Percentiles rank a stretch among this genome's conserved stretches.
These are phyloP conservation scores for Pleurotus djamor DNA, from an alignment of 768 basidiomycete genomes.

Conservation along the genomic window DNA sequence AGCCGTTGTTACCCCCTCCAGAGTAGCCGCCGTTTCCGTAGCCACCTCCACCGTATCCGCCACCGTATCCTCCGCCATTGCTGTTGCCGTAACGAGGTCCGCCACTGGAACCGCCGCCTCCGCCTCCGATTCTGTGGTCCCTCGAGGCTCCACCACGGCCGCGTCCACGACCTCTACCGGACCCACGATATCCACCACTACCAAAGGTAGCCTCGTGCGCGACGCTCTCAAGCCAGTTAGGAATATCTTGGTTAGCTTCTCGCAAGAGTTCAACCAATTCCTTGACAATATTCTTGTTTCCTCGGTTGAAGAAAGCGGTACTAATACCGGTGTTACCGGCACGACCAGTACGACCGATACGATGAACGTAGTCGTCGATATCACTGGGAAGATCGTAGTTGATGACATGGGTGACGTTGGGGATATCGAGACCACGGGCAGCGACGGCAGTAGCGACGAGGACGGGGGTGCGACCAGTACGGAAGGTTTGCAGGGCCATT, in stretches of 20 bases:
- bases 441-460: conserved; percentile 98
- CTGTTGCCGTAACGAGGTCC: conserved; percentile 16
- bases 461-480: conserved; percentile 91
- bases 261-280: conserved; percentile 91
- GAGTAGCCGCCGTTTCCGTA: conserved; percentile 26
- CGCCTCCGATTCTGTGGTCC: conserved; percentile 40
- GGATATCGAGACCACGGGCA: conserved; percentile 98
- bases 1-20: conserved; percentile 24
- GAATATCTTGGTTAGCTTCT: conserved; percentile 96
- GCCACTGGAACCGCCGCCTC: conserved; percentile 23
- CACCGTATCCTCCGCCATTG: conserved; percentile 14
- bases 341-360: conserved; percentile 97
- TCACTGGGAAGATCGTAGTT: conserved; percentile 98
- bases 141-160: conserved; percentile 52
- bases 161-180: conserved; percentile 57
- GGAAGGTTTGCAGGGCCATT: conserved; percentile 92
- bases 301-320: conserved; percentile 95
- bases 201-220: conserved; percentile 80
- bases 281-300: conserved; percentile 89
- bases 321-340: conserved; percentile 96
- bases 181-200: conserved; percentile 47
- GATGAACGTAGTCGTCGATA: conserved; percentile 99
- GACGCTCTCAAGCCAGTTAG: conserved; percentile 86
- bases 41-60: conserved; percentile 22
- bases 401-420: conserved; percentile 98